Evolutionary conservation across 2,329 filamentous ascomycete genomes (phyloP).

Genomic region (Fusarium begoniae): DNA sequence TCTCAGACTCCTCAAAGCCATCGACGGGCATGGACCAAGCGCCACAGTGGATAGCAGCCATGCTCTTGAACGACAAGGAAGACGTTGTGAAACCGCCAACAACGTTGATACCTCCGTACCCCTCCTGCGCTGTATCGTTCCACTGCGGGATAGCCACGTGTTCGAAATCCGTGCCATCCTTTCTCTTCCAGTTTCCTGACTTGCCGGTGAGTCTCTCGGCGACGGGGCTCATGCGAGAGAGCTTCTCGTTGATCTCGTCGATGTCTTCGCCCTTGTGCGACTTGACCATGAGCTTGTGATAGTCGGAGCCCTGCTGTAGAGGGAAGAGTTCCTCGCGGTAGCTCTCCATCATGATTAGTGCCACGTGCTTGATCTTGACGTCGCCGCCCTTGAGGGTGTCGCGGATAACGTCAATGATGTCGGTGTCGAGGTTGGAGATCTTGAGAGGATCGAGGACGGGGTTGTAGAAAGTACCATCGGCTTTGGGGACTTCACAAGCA

Average conservation of each 20-base stretch:
- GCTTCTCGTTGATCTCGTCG: constrained; percentile 38
- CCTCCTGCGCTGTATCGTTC: constrained; percentile 31
- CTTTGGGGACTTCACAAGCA: neutral
- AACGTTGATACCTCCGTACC: constrained; percentile 52
- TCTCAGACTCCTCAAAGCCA: constrained; percentile 53
- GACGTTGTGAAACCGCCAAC: constrained; percentile 53
- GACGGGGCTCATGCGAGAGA: constrained; percentile 36
- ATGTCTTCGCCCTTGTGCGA: constrained; percentile 43
- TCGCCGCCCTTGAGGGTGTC: constrained; percentile 34
- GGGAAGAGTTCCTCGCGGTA: constrained; percentile 58
- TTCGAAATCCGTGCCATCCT: constrained; percentile 41
- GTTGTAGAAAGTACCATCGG: constrained; percentile 47
- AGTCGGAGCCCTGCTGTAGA: constrained; percentile 52
- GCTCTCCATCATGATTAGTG: constrained; percentile 57
- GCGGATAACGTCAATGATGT: constrained; percentile 43
- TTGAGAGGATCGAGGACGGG: constrained; percentile 53
- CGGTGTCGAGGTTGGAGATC: constrained; percentile 50
- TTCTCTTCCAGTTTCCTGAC: constrained; percentile 31
- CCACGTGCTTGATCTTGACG: constrained; percentile 55
- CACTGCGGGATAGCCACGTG: constrained; percentile 41
- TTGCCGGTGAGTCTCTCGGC: constrained; percentile 35
- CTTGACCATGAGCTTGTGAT: constrained; percentile 47
- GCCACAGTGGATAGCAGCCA: constrained; percentile 55
- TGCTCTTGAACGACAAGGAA: constrained; percentile 56
- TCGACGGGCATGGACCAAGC: constrained; percentile 51